Conservation (phyloP, 2,329 filamentous ascomycete species). For the Colletotrichum gloeosporioides region DNA sequence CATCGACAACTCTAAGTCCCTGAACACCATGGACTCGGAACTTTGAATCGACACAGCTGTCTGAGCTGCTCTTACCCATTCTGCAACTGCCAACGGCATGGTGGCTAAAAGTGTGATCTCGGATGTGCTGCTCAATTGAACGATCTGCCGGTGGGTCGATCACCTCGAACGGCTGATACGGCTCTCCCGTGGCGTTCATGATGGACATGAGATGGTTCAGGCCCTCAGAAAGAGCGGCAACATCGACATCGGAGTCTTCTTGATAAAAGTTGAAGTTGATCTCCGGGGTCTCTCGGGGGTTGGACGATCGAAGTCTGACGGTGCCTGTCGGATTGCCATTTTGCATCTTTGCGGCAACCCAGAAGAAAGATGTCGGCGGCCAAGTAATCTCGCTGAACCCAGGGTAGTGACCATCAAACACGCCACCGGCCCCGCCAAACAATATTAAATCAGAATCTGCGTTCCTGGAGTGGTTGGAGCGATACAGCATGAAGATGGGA, state of each 20-base stretch:
- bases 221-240: background rate
- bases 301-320: slow-evolving; percentile 58
- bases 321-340: slow-evolving; percentile 53
- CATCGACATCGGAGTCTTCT: slow-evolving; percentile 23
- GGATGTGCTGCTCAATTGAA: slow-evolving; percentile 45
- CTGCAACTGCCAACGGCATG: slow-evolving; percentile 60
- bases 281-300: slow-evolving; percentile 64
- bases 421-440: background rate
- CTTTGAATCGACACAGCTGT: slow-evolving; percentile 56
- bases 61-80: slow-evolving; percentile 56
- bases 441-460: background rate
- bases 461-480: background rate
- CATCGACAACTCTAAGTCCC: slow-evolving; percentile 63
- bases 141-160: slow-evolving; percentile 28
- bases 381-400: background rate
- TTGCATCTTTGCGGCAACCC: slow-evolving; percentile 1
- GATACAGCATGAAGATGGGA: background rate
- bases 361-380: slow-evolving; percentile 5
- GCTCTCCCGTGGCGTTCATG: slow-evolving; percentile 27
- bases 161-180: slow-evolving; percentile 24
- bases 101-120: slow-evolving; percentile 57
- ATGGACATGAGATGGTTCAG: slow-evolving; percentile 49
- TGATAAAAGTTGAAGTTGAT: slow-evolving; percentile 64
- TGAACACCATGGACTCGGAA: slow-evolving; percentile 60
- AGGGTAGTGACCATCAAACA: background rate